Evolutionary conservation across 345 rosid genomes (phyloP), one percentile per base, ranked within the genome.

Genomic region (Noccaea caerulescens): DNA sequence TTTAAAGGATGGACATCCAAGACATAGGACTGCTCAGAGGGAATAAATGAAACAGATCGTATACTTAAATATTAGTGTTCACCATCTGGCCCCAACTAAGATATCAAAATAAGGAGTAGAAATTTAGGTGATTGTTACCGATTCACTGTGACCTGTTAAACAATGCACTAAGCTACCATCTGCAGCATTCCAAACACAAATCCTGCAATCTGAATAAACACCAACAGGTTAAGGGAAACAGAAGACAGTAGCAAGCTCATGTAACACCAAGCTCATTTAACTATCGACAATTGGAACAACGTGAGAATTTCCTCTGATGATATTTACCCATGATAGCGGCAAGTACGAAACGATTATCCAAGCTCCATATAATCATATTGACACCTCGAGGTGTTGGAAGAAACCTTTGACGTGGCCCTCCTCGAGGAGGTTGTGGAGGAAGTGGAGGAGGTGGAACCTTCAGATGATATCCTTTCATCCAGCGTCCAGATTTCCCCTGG

Each of bases 351-450:
- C 96, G 95, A 85, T 94, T 89, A 81, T 94, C 98, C 72, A 91
- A 80, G 84, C 99, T 94, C 99, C 99, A 91, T n/a, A 87, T 86
- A 34, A 94, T 94, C 99, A 94, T 94, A 80, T 94, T 94, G 73
- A 94, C 99, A 65, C 99, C 99, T 43, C 99, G 93, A 63, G 99
- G 99, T 58, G 97, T 91, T 52, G 99, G 98, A 71, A 94, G 93
- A 63, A 89, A 77, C 79, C 99, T 87, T 73, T 94, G 99, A 5
- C 98, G 98, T 50, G 99, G 99, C 60, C 99, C 97, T 68, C 99
- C 98, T 79, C 98, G 85, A 72, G 96, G 93, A 80, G 98, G 99
- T 80, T 89, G 98, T 69, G 93, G 92, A 33, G 93, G 98, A 84
- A 91, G 82, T 38, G 99, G 99, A 44, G 99, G 99, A 81, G 99